A percentile compares a stretch with the other conserved stretches of the same genome.
Evolutionary conservation across 2,329 filamentous ascomycete genomes (phyloP).

Genomic region (Ceratocystis huliohia): DNA sequence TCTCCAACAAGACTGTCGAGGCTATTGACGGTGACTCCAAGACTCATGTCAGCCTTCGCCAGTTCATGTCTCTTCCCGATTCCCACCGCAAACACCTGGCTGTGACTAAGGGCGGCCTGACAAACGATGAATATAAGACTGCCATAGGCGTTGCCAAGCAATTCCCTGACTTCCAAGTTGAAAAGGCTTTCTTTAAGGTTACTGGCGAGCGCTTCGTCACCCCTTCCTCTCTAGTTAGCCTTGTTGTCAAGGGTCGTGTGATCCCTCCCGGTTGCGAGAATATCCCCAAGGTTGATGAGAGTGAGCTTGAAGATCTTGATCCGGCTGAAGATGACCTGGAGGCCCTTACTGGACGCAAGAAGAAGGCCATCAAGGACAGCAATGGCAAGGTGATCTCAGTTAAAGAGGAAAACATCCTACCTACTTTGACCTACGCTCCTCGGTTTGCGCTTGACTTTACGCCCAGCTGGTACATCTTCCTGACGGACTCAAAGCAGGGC

Average conservation of each 20-base stretch:
- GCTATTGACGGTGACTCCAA: conserved; percentile 64
- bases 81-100: conserved; percentile 57
- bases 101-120: conserved; percentile 58
- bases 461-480: conserved; percentile 86
- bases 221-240: conserved; percentile 79
- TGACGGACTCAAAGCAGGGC: conserved; percentile 84
- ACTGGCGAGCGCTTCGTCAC: conserved; percentile 87
- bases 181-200: conserved; percentile 97
- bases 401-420: conserved; percentile 54
- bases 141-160: conserved; percentile 68
- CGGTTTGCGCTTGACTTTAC: conserved; percentile 82
- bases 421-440: conserved; percentile 79
- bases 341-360: conserved; percentile 66
- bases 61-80: conserved; percentile 77
- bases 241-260: conserved; percentile 89
- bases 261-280: conserved; percentile 71
- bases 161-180: conserved; percentile 70
- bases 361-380: conserved; percentile 50
- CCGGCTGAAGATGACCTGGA: conserved; percentile 86
- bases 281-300: conserved; percentile 60
- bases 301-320: conserved; percentile 81
- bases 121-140: conserved; percentile 61
- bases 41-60: conserved; percentile 64
- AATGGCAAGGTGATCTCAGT: conserved; percentile 45
- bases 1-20: conserved; percentile 54